Evolutionary conservation across 768 basidiomycete genomes (phyloP).

Genomic region (Boletus tomentosulus): DNA sequence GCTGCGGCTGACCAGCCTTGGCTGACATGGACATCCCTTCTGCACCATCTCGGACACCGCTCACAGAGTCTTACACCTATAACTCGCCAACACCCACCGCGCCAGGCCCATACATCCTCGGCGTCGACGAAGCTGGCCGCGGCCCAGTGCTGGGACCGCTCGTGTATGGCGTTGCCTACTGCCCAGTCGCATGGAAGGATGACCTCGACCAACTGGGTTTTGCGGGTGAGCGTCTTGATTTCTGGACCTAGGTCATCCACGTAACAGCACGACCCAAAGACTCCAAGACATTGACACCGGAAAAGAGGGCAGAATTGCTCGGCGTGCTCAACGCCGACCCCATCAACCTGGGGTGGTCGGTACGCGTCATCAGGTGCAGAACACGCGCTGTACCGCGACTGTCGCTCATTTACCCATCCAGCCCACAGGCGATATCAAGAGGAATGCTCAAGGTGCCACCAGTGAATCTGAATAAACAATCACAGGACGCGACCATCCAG

Average conservation of each 20-base stretch:
- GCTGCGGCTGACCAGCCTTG: slow-evolving; percentile 11
- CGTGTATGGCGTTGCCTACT: slow-evolving; percentile 95
- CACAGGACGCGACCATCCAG: slow-evolving; percentile 83
- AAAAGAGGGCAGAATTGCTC: slow-evolving; percentile 61
- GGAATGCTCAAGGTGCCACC: slow-evolving; percentile 88
- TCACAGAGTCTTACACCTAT: slow-evolving; percentile 71
- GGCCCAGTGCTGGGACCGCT: slow-evolving; percentile 95
- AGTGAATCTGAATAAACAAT: slow-evolving; percentile 82
- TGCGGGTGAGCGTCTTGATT: slow-evolving; percentile 55
- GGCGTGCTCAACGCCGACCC: slow-evolving; percentile 66
- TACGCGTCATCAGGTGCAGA: slow-evolving; percentile 64
- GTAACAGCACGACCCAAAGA: slow-evolving; percentile 46
- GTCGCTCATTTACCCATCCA: slow-evolving; percentile 29
- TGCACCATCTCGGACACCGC: slow-evolving; percentile 47
- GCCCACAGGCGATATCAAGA: slow-evolving; percentile 86
- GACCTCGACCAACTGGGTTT: slow-evolving; percentile 80
- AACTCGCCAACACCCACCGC: slow-evolving; percentile 70
- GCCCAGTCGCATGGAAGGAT: slow-evolving; percentile 73
- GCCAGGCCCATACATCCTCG: slow-evolving; percentile 83
- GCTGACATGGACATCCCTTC: slow-evolving; percentile 43
- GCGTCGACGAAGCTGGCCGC: slow-evolving; percentile 97
- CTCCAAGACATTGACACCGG: slow-evolving; percentile 84
- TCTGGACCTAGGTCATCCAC: neutral
- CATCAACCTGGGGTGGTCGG: slow-evolving; percentile 74
- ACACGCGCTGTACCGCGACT: neutral